Evolutionary conservation across 495 filamentous ascomycete genomes (phyloP).

Genomic region (Zalerion maritima): DNA sequence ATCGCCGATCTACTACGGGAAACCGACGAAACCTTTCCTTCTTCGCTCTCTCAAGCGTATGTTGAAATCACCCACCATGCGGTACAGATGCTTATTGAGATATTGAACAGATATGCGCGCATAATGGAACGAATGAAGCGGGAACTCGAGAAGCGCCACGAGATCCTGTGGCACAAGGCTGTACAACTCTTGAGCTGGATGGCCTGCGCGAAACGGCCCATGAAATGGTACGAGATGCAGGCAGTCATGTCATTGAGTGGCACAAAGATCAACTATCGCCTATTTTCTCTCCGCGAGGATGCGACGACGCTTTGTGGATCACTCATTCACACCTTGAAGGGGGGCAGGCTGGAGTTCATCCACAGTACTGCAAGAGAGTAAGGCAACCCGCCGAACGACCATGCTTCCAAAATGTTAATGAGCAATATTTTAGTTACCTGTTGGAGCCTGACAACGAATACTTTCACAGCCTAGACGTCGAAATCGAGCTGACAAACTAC

Average conservation of each 20-base stretch:
- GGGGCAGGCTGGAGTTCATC: constrained; percentile 18
- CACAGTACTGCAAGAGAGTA: constrained; percentile 26
- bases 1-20: constrained; percentile 15
- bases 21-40: constrained; percentile 19
- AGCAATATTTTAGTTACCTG: constrained; percentile 5
- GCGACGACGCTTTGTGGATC: constrained; percentile 30
- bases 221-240: constrained; percentile 34
- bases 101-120: constrained; percentile 20
- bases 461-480: constrained; percentile 15
- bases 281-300: constrained; percentile 14
- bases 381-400: constrained; percentile 5
- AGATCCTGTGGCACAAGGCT: constrained; percentile 17
- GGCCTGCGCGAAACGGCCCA: constrained; percentile 25
- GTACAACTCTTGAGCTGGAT: constrained; percentile 28
- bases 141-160: constrained; percentile 6
- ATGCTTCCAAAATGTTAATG: background rate
- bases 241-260: constrained; percentile 22
- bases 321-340: constrained; percentile 20
- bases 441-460: constrained; percentile 11
- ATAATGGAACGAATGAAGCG: constrained; percentile 21
- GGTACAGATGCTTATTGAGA: background rate
- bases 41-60: constrained; percentile 25
- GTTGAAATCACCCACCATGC: constrained; percentile 1
- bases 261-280: constrained; percentile 15
- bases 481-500: constrained; percentile 19